Percentiles rank a stretch among this genome's conserved stretches.
Evolutionary conservation across 2,329 filamentous ascomycete species (phyloP).

Genomic region (Colletotrichum salicis): DNA sequence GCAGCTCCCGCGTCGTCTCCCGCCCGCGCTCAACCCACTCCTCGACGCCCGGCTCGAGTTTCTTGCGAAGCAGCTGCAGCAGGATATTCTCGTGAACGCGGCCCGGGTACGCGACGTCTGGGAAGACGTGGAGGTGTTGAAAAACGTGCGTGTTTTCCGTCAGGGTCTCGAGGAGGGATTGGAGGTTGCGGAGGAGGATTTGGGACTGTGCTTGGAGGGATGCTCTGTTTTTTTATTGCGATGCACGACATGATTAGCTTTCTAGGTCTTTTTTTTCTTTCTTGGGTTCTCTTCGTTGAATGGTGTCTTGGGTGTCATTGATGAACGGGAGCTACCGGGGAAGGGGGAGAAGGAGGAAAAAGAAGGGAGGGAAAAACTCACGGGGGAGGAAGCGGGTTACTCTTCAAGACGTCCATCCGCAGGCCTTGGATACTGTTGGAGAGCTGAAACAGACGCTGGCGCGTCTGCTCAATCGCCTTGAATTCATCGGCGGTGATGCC

Average conservation of each 20-base stretch:
- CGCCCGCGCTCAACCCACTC: conserved; percentile 75
- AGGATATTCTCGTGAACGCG: conserved; percentile 75
- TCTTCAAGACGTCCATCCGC: conserved; percentile 67
- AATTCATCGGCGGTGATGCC: conserved; percentile 68
- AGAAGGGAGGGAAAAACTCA: conserved; percentile 48
- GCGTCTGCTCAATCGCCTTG: conserved; percentile 76
- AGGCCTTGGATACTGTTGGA: conserved; percentile 75
- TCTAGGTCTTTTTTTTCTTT: too few species aligned
- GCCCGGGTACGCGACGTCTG: conserved; percentile 79
- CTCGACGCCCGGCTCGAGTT: conserved; percentile 82
- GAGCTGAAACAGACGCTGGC: conserved; percentile 75
- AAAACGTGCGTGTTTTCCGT: conserved; percentile 75
- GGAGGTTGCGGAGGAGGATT: conserved; percentile 77
- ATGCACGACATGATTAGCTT: too few species aligned
- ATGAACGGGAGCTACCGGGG: background rate
- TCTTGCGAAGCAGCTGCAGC: conserved; percentile 80
- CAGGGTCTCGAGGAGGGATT: conserved; percentile 72
- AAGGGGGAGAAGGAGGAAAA: background rate
- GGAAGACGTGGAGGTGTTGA: conserved; percentile 76
- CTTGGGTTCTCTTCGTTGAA: too few species aligned
- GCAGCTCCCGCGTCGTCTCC: conserved; percentile 50
- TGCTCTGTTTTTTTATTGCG: conserved; percentile 56
- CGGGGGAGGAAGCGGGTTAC: conserved; percentile 75
- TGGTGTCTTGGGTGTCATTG: too few species aligned
- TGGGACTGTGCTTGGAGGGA: conserved; percentile 78